Conservation (phyloP, 352 stramenopile species). For the Phytophthora meadii region DNA sequence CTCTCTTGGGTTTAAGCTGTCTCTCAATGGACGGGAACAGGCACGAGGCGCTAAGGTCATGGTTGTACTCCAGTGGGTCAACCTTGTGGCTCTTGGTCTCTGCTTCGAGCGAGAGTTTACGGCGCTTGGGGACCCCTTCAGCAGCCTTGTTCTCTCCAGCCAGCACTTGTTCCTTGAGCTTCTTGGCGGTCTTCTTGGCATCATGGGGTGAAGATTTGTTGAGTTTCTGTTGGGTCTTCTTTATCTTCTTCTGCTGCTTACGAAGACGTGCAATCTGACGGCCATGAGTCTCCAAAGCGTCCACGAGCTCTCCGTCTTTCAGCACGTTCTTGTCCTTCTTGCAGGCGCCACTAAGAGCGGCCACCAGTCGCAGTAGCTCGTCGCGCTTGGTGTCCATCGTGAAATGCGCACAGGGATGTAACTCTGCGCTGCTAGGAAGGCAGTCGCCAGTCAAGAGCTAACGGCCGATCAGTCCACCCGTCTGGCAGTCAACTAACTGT, state of each 20-base stretch:
- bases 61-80: conserved; percentile 20
- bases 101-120: conserved; percentile 51
- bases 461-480: conserved; percentile 3
- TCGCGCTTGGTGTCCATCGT: conserved; percentile 35
- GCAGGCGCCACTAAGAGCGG: conserved; percentile 66
- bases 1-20: conserved; percentile 32
- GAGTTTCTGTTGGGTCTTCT: conserved; percentile 25
- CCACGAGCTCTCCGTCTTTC: conserved; percentile 71
- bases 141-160: conserved; percentile 31
- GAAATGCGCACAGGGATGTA: background rate
- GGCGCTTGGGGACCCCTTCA: conserved; percentile 42
- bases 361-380: conserved; percentile 58
- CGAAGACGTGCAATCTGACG: conserved; percentile 59
- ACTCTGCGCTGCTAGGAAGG: conserved; percentile 1
- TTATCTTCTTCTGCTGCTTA: conserved; percentile 39
- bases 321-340: conserved; percentile 68
- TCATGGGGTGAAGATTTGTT: conserved; percentile 13
- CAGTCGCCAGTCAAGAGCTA: conserved; percentile 5
- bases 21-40: conserved; percentile 45
- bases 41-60: conserved; percentile 20
- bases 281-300: conserved; percentile 61
- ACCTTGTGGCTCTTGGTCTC: conserved; percentile 19
- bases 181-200: conserved; percentile 46
- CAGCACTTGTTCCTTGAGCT: conserved; percentile 42
- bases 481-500: conserved; percentile 6